These are phyloP conservation scores for Trypanosoma caninum DNA, from an alignment of 208 protist species.

Conservation along the genomic window DNA sequence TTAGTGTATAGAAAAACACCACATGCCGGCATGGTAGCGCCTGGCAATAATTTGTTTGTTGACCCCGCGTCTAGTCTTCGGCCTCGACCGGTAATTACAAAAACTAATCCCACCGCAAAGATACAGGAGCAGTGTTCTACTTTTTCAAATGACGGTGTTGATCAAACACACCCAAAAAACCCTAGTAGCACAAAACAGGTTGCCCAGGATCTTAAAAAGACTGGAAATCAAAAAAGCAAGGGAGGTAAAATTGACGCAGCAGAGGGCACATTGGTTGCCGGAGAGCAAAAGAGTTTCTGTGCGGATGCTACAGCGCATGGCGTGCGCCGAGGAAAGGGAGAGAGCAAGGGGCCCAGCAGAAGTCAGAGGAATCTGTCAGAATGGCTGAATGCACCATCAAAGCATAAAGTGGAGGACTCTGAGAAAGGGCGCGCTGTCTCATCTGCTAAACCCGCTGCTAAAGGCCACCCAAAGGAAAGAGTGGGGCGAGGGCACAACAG, in stretches of 20 bases:
- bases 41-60: conserved; percentile 41
- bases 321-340: neutral
- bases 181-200: conserved; percentile 8
- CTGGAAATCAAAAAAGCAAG: conserved; percentile 36
- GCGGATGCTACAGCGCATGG: neutral
- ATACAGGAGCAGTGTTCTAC: neutral
- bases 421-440: conserved; percentile 22
- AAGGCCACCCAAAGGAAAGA: conserved; percentile 18
- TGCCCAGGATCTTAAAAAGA: conserved; percentile 38
- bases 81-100: conserved; percentile 19
- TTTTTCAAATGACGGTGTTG: conserved; percentile 12
- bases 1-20: neutral
- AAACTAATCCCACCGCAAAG: conserved; percentile 13
- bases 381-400: conserved; percentile 69
- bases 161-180: conserved; percentile 13
- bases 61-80: conserved; percentile 29
- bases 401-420: conserved; percentile 16
- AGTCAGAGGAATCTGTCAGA: conserved; percentile 51
- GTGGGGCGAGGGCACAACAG: conserved; percentile 14
- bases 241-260: conserved; percentile 40
- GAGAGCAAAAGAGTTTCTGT: conserved; percentile 9
- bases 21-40: neutral
- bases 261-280: neutral
- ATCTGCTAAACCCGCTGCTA: conserved; percentile 19
- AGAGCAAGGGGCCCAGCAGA: neutral